Evolutionary conservation across 805 yeast species (phyloP), one percentile per base, ranked within the genome.

Genomic region (Wickerhamiella spandovensis): DNA sequence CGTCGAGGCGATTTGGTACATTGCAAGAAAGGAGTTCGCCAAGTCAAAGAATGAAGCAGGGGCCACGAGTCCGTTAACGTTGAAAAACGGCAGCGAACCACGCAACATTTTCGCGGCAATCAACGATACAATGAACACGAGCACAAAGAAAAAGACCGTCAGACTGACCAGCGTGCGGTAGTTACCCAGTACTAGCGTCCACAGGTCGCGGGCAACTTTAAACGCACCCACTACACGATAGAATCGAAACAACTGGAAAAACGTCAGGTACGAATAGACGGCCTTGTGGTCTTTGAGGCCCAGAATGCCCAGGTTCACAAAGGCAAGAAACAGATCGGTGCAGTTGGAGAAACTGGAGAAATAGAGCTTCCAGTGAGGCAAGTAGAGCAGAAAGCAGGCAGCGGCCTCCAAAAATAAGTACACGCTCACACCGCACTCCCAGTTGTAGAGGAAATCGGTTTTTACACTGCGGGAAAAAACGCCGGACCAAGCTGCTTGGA

Each of bases 1-100:
- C 0, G 97, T 89, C 0, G 95, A 77, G 0, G 95, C 84, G 30
- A 90, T 77, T 15, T 78, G 81, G 59, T 85, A 90, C 43, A 90
- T 69, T 0, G 88, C 81, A 48, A 89, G 64, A 58, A 87, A 76
- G 0, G 85, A 66, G 58, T 84, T 84, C 0, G 92, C 84, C 28
- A 89, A 67, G 5, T 84, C 80, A 17, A 81, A 78, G 59, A 84
- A 82, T 23, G 74, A 70, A 21, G 46, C 44, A 20, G 52, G 49
- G 10, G 65, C 64, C 17, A 69, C 72, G 2, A 64, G 67, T 46
- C 72, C 71, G 20, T 69, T 74, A 17, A 70, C 78, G 1, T 54
- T 62, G 3, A 53, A 55, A 21, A 47, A 53, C 0, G 84, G 76
- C 3, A 87, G 68, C 0, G 77, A 70, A 0, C 95, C 95, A 62